A percentile compares a stretch with the other conserved stretches of the same genome.
These are phyloP conservation scores for Trypanosomatidae sp. DNA, from an alignment of 208 protist genomes.

Conservation along the genomic window DNA sequence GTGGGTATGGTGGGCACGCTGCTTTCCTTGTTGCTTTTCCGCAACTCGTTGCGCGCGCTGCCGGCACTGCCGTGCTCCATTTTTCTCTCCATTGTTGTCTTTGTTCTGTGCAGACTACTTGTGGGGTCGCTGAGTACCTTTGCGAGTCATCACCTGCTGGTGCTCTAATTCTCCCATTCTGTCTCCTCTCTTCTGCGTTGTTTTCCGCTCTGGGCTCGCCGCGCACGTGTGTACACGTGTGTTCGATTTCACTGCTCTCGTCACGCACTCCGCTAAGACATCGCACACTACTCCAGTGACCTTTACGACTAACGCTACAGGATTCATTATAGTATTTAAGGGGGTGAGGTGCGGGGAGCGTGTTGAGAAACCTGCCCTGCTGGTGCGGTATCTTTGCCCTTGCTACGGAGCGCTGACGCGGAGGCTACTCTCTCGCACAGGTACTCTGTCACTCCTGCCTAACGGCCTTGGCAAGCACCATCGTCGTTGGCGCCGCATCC, in stretches of 20 bases:
- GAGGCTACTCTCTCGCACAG: background rate
- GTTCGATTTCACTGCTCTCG: background rate
- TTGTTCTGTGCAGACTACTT: conserved; percentile 40
- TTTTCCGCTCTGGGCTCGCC: background rate
- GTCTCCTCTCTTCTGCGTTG: background rate
- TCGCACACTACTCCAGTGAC: background rate
- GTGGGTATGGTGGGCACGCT: conserved; percentile 70
- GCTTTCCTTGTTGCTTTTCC: conserved; percentile 50
- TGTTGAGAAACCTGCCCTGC: background rate
- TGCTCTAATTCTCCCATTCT: conserved; percentile 10
- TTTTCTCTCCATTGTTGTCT: conserved; percentile 43
- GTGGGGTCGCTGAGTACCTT: conserved; percentile 25
- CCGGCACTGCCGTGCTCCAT: conserved; percentile 88
- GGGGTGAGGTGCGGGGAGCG: background rate
- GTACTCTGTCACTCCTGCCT: background rate
- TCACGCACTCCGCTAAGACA: background rate
- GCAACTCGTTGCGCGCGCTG: conserved; percentile 43
- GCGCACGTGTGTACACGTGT: background rate
- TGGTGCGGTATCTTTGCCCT: background rate
- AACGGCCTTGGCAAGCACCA: background rate
- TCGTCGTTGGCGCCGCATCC: background rate
- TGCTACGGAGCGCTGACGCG: background rate
- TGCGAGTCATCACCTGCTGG: conserved; percentile 14
- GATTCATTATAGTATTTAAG: background rate
- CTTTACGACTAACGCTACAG: background rate